Conservation (phyloP, 495 filamentous ascomycete genomes). For the Friedmanniomyces simplex region DNA sequence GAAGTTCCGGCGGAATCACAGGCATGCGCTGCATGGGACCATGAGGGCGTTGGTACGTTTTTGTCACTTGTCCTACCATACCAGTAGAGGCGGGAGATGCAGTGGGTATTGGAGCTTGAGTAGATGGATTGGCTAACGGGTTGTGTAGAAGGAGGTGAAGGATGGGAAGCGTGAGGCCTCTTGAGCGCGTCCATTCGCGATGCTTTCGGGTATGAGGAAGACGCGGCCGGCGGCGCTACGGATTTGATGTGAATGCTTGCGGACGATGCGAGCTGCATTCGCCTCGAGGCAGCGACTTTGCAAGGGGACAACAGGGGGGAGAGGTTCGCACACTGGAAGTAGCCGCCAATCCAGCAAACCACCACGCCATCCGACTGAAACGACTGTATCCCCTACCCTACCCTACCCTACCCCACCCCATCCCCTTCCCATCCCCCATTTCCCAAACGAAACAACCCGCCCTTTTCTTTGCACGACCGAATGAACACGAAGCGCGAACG, state of each 20-base stretch:
- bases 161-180: conserved; percentile 67
- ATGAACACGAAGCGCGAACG: conserved; percentile 28
- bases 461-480: too few relatives aligned
- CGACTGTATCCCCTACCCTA: too few relatives aligned
- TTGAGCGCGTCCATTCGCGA: conserved; percentile 41
- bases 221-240: conserved; percentile 24
- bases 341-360: neutral
- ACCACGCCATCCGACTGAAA: neutral
- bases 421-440: conserved; percentile 13
- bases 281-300: neutral
- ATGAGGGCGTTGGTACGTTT: conserved; percentile 87
- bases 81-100: too few relatives aligned
- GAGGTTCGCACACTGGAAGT: neutral
- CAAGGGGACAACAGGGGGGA: neutral
- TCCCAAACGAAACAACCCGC: neutral
- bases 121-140: conserved; percentile 17
- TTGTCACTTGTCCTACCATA: too few relatives aligned
- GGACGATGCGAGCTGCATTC: neutral
- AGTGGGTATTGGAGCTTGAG: too few relatives aligned
- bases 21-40: conserved; percentile 96
- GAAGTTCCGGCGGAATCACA: conserved; percentile 99
- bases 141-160: conserved; percentile 82
- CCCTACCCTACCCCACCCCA: neutral
- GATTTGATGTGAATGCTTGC: neutral
- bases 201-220: neutral